A percentile compares a stretch with the other conserved stretches of the same genome.
phyloP scores from a whole-genome alignment of 805 yeast species.

The Ogataea polymorpha region DNA sequence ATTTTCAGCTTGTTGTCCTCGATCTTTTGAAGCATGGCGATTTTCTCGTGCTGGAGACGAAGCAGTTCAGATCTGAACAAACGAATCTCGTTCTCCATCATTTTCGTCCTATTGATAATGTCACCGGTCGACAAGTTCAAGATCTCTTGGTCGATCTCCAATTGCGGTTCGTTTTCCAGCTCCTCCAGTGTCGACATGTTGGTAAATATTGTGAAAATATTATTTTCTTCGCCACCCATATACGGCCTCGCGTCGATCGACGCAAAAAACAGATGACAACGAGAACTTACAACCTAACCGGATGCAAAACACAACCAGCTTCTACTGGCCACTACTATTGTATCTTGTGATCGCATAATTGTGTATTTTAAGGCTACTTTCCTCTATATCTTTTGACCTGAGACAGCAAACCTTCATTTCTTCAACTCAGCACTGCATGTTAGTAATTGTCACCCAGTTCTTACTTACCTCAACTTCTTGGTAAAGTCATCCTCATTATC shows the following conservation, averaged over 20 bases:
- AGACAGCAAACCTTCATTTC: not conserved
- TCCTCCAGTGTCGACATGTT: slow-evolving; percentile 84
- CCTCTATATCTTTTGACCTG: not conserved
- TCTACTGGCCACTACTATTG: not conserved
- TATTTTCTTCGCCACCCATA: slow-evolving; percentile 11
- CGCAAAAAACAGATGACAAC: not conserved
- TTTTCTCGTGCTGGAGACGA: slow-evolving; percentile 86
- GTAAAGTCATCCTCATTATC: slow-evolving; percentile 91
- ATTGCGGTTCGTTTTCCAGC: slow-evolving; percentile 53
- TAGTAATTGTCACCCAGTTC: not conserved
- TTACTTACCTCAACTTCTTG: slow-evolving; percentile 56
- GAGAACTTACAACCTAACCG: not conserved
- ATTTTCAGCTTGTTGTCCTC: slow-evolving; percentile 96
- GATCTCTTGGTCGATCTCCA: slow-evolving; percentile 79
- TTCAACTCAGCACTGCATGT: slow-evolving; percentile 9
- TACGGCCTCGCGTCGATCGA: slow-evolving; percentile 12
- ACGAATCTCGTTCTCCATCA: slow-evolving; percentile 92
- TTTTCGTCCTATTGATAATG: slow-evolving; percentile 76
- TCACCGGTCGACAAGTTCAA: slow-evolving; percentile 75
- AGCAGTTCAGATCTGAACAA: slow-evolving; percentile 91
- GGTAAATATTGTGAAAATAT: slow-evolving; percentile 6
- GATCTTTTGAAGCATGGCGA: slow-evolving; percentile 88
- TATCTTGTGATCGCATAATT: not conserved
- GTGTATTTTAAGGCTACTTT: not conserved
- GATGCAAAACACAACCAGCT: not conserved